Base-by-base conservation (phyloP, 1,284 basidiomycete species). In the Leccinum solheimii region DNA sequence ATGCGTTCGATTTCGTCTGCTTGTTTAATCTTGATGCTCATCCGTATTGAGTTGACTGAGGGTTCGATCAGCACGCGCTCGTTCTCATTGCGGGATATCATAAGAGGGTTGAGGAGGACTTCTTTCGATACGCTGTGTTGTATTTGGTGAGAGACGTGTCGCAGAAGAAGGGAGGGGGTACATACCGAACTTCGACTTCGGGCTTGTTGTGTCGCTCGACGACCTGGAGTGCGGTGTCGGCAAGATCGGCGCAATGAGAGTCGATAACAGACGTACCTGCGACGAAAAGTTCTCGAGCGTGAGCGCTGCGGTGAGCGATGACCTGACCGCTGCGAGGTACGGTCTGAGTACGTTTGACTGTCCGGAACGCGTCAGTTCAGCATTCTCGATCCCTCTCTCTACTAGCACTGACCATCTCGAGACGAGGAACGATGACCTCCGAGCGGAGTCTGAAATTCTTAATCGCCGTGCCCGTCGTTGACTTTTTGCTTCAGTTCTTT, bases 1-100 rank as follows among this genome's bases (percentile, higher is more conserved):
- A 99, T 97, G 62, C 92, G 87, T 77, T 99, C 97, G 68, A 98
- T 98, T 79, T 99, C 97, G 78, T 99, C 97, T 30, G 97, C 96
- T 75, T 99, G 97, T 79, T 99, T 99, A 78, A 99, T 98, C 78
- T 90, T 93, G 80, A 99, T 98, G 76, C 90, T 94, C 65, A 99
- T 81, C 34, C 97, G 89, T 72, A 99, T 92, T 2, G 95, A 97
- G 80, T 99, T 99, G 78, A 99, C 88, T 1, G 92, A 94, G 0
- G 97, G 91, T 77, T 99, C 97, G 78, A 99, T 95, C 68, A 98
- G 81, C 63, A 99, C 97, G 62, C 91, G 89, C 76, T 99, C 97
- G 70, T 95, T 92, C 79, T 98, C 95, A 76, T 98, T 98, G 68
- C 97, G 89, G 14, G 94, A 95, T 76, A 99, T 97, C 53, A 88